Evolutionary conservation across 495 filamentous ascomycete species (phyloP).

Genomic region (Xanthoparmelia taractica): DNA sequence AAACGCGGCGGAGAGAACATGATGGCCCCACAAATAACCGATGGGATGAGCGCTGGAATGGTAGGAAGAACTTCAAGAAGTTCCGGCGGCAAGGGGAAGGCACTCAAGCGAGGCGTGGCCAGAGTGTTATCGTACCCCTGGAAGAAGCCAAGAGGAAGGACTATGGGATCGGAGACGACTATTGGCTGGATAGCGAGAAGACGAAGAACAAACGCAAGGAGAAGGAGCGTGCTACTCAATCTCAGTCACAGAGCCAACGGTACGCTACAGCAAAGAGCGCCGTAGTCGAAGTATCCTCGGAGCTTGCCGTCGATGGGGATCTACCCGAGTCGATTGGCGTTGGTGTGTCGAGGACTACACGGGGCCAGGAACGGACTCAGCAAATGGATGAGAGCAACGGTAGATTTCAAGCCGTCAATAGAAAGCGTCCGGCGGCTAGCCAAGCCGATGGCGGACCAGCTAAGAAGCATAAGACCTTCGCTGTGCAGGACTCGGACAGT

Average conservation of each 20-base stretch:
- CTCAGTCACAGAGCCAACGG: conserved; percentile 28
- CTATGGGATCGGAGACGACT: conserved; percentile 77
- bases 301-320: conserved; percentile 27
- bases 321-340: conserved; percentile 24
- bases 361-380: conserved; percentile 33
- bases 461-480: conserved; percentile 37
- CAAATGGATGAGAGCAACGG: conserved; percentile 26
- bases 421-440: conserved; percentile 25
- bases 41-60: conserved; percentile 92
- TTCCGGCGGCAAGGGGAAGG: conserved; percentile 62
- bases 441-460: conserved; percentile 33
- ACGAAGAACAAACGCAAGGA: conserved; percentile 30
- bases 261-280: conserved; percentile 27
- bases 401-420: conserved; percentile 33
- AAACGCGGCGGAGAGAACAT: conserved; percentile 20
- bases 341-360: conserved; percentile 27
- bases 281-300: conserved; percentile 23
- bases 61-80: conserved; percentile 92
- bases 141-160: conserved; percentile 73
- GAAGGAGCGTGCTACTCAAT: conserved; percentile 26
- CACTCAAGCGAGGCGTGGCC: conserved; percentile 37
- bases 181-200: conserved; percentile 56
- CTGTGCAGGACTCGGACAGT: conserved; percentile 31
- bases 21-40: conserved; percentile 47
- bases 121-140: conserved; percentile 64